These are phyloP conservation scores for Pythium catenulatum DNA, from an alignment of 352 stramenopile species.

Conservation along the genomic window DNA sequence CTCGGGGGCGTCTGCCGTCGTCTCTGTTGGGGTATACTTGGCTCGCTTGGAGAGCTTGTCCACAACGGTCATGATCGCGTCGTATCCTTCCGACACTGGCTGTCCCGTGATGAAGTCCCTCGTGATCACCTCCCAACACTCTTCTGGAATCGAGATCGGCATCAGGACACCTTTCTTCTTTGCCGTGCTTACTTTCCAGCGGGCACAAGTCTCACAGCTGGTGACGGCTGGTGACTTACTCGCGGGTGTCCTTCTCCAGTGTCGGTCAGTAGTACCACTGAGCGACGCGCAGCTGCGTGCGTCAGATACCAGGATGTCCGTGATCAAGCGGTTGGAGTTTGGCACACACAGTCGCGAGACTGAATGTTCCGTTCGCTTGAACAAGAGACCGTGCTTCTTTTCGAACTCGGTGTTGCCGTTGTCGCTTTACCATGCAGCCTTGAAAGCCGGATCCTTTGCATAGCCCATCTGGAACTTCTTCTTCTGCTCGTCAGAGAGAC, in stretches of 20 bases:
- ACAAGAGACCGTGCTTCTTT: too few relatives aligned
- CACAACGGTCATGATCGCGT: constrained; percentile 2
- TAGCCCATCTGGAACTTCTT: too few relatives aligned
- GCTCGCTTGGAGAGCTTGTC: constrained; percentile 40
- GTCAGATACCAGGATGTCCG: constrained; percentile 1
- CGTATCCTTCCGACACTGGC: constrained; percentile 29
- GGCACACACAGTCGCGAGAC: too few relatives aligned
- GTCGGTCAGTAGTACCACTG: constrained; percentile 35
- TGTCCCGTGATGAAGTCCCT: constrained; percentile 48
- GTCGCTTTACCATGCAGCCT: too few relatives aligned
- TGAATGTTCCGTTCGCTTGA: too few relatives aligned
- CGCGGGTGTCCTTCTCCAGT: constrained; percentile 17
- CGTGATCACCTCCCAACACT: constrained; percentile 47
- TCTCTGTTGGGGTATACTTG: constrained; percentile 36
- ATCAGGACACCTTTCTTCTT: constrained; percentile 48
- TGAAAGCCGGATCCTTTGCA: too few relatives aligned
- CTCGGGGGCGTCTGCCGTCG: background rate
- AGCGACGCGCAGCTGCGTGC: background rate
- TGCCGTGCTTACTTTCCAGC: background rate
- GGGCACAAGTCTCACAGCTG: constrained; percentile 28
- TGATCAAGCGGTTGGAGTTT: too few relatives aligned
- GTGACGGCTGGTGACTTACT: constrained; percentile 38
- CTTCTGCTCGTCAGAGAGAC: too few relatives aligned
- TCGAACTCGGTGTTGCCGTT: too few relatives aligned
- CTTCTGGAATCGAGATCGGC: constrained; percentile 6